Conservation (phyloP, 2,329 filamentous ascomycete genomes). For the Beauveria sp. region DNA sequence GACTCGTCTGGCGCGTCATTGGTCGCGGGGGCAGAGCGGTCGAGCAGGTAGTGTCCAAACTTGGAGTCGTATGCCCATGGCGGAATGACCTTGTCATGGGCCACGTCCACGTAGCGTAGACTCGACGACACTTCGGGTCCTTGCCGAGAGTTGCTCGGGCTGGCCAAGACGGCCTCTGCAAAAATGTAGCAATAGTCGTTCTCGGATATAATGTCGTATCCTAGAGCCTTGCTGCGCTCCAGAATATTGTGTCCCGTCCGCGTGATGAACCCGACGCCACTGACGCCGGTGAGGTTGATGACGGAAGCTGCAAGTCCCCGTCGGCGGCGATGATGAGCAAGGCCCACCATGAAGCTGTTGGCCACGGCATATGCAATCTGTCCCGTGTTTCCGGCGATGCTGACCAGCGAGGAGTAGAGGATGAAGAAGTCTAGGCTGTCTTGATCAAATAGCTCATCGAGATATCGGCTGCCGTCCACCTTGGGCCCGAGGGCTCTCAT, state of each 20-base stretch:
- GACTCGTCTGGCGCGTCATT: not conserved
- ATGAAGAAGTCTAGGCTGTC: constrained; percentile 12
- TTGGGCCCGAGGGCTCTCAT: constrained; percentile 7
- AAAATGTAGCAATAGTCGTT: constrained; percentile 14
- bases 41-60: constrained; percentile 9
- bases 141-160: not conserved
- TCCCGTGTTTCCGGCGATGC: constrained; percentile 1
- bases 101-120: not conserved
- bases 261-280: constrained; percentile 30
- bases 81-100: not conserved
- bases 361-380: constrained; percentile 15
- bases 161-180: constrained; percentile 14
- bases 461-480: constrained; percentile 7
- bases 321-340: constrained; percentile 28
- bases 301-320: constrained; percentile 30
- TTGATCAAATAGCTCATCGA: constrained; percentile 5
- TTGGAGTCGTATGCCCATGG: constrained; percentile 7
- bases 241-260: constrained; percentile 11
- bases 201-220: constrained; percentile 6
- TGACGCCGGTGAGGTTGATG: constrained; percentile 16
- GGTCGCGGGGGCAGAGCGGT: not conserved
- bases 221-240: not conserved
- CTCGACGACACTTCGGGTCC: constrained; percentile 6
- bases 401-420: constrained; percentile 9
- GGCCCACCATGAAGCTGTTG: constrained; percentile 23